phyloP scores from a whole-genome alignment of 192 early-diverging fungal species.

The Coemansia sp. region DNA sequence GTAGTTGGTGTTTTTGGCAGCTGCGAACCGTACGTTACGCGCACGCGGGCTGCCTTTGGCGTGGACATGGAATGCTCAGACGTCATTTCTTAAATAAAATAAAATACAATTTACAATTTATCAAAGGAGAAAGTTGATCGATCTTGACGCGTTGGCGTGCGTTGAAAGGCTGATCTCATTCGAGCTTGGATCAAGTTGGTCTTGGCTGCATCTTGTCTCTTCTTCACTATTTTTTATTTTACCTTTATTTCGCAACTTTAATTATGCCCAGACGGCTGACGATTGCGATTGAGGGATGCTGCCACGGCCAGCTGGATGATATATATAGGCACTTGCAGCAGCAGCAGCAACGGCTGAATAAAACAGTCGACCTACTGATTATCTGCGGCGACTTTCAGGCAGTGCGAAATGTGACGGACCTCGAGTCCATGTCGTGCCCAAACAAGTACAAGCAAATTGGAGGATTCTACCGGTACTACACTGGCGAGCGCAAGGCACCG shows the following conservation, averaged over 20 bases:
- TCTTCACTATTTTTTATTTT: background rate
- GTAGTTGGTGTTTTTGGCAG: background rate
- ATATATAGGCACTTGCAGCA: constrained; percentile 73
- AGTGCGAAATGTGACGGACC: constrained; percentile 83
- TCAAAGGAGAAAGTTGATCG: background rate
- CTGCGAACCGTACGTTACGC: constrained; percentile 23
- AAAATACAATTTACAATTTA: background rate
- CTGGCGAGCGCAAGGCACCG: constrained; percentile 76
- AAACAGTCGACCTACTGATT: constrained; percentile 86
- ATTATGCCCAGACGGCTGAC: constrained; percentile 31
- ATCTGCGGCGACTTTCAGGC: constrained; percentile 99
- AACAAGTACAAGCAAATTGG: constrained; percentile 85
- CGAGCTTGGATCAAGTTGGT: too few species aligned
- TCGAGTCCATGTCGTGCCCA: constrained; percentile 82
- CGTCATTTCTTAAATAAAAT: background rate
- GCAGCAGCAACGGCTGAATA: constrained; percentile 58
- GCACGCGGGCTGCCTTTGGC: constrained; percentile 4
- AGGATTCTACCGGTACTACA: constrained; percentile 94
- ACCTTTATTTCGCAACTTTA: background rate
- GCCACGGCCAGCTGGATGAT: constrained; percentile 91
- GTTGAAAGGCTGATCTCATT: too few species aligned
- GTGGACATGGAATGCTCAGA: background rate
- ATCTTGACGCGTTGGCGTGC: too few species aligned
- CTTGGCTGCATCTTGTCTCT: background rate
- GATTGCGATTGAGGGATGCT: constrained; percentile 96